phyloP scores from a whole-genome alignment of 2,329 filamentous ascomycete genomes.

The Dothideomycetes sp. region DNA sequence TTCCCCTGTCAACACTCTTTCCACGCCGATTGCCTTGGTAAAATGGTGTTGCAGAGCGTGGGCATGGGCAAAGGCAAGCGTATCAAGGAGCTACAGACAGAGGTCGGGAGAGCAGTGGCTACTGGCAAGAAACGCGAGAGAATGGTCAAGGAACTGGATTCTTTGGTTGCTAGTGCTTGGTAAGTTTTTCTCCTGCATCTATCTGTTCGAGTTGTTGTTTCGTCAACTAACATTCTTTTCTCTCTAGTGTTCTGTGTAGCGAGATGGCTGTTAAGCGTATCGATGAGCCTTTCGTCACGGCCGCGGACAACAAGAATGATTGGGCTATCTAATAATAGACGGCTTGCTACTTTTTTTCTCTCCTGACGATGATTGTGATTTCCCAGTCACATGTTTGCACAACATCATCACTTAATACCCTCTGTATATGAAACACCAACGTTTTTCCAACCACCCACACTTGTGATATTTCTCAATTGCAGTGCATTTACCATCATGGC shows the following conservation, averaged over 20 bases:
- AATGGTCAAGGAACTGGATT: slow-evolving; percentile 81
- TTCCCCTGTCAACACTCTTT: slow-evolving; percentile 98
- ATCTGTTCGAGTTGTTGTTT: not conserved
- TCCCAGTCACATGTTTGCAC: not conserved
- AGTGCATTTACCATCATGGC: too few relatives aligned
- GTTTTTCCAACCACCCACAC: too few relatives aligned
- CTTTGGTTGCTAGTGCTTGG: slow-evolving; percentile 84
- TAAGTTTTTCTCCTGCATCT: slow-evolving; percentile 37
- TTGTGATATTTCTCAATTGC: too few relatives aligned
- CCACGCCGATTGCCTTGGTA: slow-evolving; percentile 86
- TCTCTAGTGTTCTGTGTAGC: slow-evolving; percentile 72
- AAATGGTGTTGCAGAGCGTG: slow-evolving; percentile 72
- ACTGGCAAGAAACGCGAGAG: slow-evolving; percentile 65
- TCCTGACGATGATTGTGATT: too few relatives aligned
- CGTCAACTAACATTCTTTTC: not conserved
- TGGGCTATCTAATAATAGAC: slow-evolving; percentile 57
- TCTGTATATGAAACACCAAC: too few relatives aligned
- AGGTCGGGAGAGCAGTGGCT: slow-evolving; percentile 63
- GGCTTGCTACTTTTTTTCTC: too few relatives aligned
- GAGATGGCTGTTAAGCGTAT: slow-evolving; percentile 92
- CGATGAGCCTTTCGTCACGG: slow-evolving; percentile 79
- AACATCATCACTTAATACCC: not conserved
- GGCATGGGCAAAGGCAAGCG: slow-evolving; percentile 66
- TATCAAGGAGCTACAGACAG: slow-evolving; percentile 76
- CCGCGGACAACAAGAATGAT: slow-evolving; percentile 64